These are phyloP conservation scores for Alternaria hordeiaustralica DNA, from an alignment of 2,329 filamentous ascomycete genomes.

Conservation along the genomic window DNA sequence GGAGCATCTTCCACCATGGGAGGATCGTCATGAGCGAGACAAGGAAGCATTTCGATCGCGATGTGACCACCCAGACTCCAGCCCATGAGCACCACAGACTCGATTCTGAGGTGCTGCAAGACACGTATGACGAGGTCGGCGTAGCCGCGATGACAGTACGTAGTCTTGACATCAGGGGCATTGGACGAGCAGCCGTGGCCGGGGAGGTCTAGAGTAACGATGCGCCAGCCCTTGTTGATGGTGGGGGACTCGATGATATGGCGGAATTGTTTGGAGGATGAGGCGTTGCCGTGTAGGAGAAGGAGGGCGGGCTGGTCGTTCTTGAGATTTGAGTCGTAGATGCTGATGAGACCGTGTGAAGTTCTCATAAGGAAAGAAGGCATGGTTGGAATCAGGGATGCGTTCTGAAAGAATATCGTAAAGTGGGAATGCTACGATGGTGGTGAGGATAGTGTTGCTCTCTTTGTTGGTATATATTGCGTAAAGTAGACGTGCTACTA, in stretches of 20 bases:
- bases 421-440: neutral
- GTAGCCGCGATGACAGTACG: conserved; percentile 42
- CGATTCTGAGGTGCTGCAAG: conserved; percentile 25
- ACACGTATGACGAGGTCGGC: conserved; percentile 40
- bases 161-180: conserved; percentile 27
- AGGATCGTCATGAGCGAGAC: conserved; percentile 7
- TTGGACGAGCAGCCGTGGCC: conserved; percentile 43
- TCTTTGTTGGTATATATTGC: neutral
- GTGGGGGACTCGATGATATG: conserved; percentile 27
- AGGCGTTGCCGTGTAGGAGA: conserved; percentile 43
- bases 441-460: neutral
- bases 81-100: conserved; percentile 33
- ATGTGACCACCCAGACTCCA: conserved; percentile 45
- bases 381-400: neutral
- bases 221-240: conserved; percentile 20
- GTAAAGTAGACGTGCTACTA: neutral
- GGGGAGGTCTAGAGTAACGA: conserved; percentile 44
- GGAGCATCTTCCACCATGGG: neutral
- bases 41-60: conserved; percentile 38
- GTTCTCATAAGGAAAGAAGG: conserved; percentile 27
- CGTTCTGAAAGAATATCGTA: too few species aligned
- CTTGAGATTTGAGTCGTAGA: conserved; percentile 28
- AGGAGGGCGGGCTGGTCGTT: conserved; percentile 30
- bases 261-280: conserved; percentile 33
- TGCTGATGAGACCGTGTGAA: conserved; percentile 28